A percentile compares a stretch with the other conserved stretches of the same genome.
phyloP scores from a whole-genome alignment of 495 filamentous ascomycete species.

The Pseudomonodictys pantanalensis region DNA sequence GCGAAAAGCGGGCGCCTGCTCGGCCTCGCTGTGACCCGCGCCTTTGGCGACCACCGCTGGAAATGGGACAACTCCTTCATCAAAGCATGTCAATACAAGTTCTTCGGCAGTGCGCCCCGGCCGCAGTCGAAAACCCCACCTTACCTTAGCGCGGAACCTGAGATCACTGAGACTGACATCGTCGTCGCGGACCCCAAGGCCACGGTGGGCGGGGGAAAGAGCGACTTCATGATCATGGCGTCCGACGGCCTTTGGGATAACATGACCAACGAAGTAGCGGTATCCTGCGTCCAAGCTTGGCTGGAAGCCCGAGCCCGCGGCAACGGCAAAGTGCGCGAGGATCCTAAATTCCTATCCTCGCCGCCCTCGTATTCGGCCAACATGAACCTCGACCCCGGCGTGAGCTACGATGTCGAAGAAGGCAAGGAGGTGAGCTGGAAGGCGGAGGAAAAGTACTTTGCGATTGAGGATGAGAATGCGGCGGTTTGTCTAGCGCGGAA shows the following conservation, averaged over 20 bases:
- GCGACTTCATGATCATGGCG: slow-evolving; percentile 61
- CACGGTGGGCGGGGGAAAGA: slow-evolving; percentile 25
- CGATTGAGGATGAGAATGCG: slow-evolving; percentile 58
- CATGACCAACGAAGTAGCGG: slow-evolving; percentile 58
- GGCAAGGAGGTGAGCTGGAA: slow-evolving; percentile 32
- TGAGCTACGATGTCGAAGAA: slow-evolving; percentile 10
- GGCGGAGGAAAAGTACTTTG: slow-evolving; percentile 44
- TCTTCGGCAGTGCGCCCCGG: slow-evolving; percentile 48
- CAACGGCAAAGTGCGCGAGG: slow-evolving; percentile 21
- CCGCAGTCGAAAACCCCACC: slow-evolving; percentile 54
- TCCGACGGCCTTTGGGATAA: slow-evolving; percentile 65
- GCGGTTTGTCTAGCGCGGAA: slow-evolving; percentile 63
- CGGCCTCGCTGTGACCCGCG: slow-evolving; percentile 56
- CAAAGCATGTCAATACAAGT: slow-evolving; percentile 43
- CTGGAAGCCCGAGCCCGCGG: slow-evolving; percentile 36
- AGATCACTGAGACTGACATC: slow-evolving; percentile 56
- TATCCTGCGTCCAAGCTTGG: slow-evolving; percentile 57
- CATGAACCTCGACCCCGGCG: slow-evolving; percentile 13
- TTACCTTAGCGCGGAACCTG: slow-evolving; percentile 64
- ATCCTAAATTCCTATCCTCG: slow-evolving; percentile 3
- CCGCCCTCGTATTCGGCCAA: slow-evolving; percentile 8
- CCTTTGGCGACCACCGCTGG: slow-evolving; percentile 63
- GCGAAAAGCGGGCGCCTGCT: slow-evolving; percentile 53
- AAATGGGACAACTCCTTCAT: slow-evolving; percentile 57
- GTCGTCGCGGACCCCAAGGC: slow-evolving; percentile 30